Base-by-base conservation (phyloP, 345 rosid species). In the Orychophragmus violaceus region DNA sequence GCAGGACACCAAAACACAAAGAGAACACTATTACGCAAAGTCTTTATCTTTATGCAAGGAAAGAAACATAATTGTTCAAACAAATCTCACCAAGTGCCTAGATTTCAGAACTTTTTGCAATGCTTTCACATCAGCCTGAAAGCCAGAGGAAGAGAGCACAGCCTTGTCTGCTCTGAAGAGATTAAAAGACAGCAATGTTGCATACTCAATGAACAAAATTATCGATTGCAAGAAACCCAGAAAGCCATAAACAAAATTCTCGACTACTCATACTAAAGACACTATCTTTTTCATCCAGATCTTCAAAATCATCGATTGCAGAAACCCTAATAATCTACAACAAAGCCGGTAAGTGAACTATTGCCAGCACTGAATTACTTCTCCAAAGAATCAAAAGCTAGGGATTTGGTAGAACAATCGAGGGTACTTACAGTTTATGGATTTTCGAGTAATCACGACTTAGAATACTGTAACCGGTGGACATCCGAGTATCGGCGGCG, bases 401-500 rank as follows among this genome's bases (percentile, higher is more conserved):
- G 7, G 9, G 74, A 18, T 5, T 3, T 0, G 19, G 10, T 12
- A 44, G 7, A 3, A 11, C 2, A 9, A 49, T 54, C 0, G 27
- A 9, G 2, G 22, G 13, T 4, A 56, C 86, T 17, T 69, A 95
- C 99, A 91, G 76, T 75, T 85, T 77, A 77, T 79, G 83, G 59
- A 91, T 81, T 81, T 95, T 89, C 59, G 97, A 95, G 85, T 88
- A 89, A 22, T 95, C 97, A 35, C 99, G 91, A 46, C 83, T 79
- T 62, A 91, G 93, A 59, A 95, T 87, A 72, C 71, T 89, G 84
- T 91, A 95, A 41, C 99, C 97, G 1, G 87, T 84, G 33, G 94
- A 91, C 97, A 95, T 84, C n/a, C 96, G 86, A 48, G 97, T 91
- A 73, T 95, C 99, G 8, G 97, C 96, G 0, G 99, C 97, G 48